Evolutionary conservation across 2,329 filamentous ascomycete species (phyloP), one percentile per base, ranked within the genome.

Genomic region (Cordyceps farinosa): DNA sequence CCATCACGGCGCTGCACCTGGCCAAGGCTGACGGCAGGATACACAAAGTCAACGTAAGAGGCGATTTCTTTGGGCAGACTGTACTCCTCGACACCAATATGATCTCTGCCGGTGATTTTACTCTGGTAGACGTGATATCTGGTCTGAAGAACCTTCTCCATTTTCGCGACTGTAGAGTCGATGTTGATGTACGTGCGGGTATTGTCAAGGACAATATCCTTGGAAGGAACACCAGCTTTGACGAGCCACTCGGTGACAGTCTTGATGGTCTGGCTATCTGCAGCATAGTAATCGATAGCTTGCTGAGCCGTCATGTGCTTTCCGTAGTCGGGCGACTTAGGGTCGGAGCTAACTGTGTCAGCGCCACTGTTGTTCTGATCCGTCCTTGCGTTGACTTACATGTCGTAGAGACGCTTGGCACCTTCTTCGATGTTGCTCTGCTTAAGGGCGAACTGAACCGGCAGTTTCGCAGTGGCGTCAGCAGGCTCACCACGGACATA

Each of bases 181-280:
- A 67, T 48, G 7, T 59, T 60, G 29, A 67, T 38, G 48, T 82
- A 86, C 53, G 79, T 79, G 58, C 79, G 77, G n/a, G 80, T 80
- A 48, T 77, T 75, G 0, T 83, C 82, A 48, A 83, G 77, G 47
- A 73, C 74, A 54, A 87, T 75, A 8, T 82, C 78, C 3, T 76
- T 74, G 5, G 71, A 68, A 30, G 76, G 68, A 62, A 87, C 83
- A 5, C 84, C 85, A 32, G 80, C 77, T 7, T 72, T 70, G 22
- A 75, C 71, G 10, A 87, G 76, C 84, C 84, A 87, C 10, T 75
- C 69, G 65, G 78, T 77, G 30, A 86, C 81, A 2, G 78, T 73
- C 8, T 79, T 73, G 6, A 85, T 77, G 3, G 80, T 74, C 45
- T 83, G 79, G 11, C 70, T 65, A 9, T 66, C 67, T 0, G 77